Evolutionary conservation across 306 rosid genomes (phyloP), one percentile per base, ranked within the genome.

Genomic region (Alnus glutinosa): DNA sequence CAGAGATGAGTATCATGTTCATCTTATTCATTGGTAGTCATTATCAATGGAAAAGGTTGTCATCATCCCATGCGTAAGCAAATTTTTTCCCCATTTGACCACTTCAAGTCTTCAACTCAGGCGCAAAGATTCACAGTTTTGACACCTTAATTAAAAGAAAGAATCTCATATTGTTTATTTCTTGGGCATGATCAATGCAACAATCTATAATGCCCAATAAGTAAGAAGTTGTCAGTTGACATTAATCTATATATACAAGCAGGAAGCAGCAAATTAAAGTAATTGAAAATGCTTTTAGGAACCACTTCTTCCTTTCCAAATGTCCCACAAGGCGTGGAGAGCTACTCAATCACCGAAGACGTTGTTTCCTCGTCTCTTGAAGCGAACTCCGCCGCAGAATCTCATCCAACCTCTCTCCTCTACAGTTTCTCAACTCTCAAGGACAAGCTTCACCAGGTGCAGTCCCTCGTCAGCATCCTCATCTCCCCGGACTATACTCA

Each of bases 391-490:
- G 78, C 12, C 52, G 78, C 86, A 70, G 64, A 50, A 15, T 75
- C 79, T 46, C 86, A 81, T 55, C 78, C 89, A 1, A 79, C 30
- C 81, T 80, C 96, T 61, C 92, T 95, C 75, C 86, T 91, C 62
- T 84, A 85, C 85, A 87, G 82, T 77, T 88, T 95, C 63, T 90
- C 98, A 1, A 62, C 82, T 18, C 88, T 95, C 75, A 92, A 91
- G 75, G 97, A 95, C 32, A 93, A 88, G 79, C 63, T 93, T 36
- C 76, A 82, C 8, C 92, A 90, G 75, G 85, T 92, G 6, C 88
- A 91, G 49, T 84, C 91, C 4, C 83, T 91, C 0, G 86, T 87
- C 4, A 72, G 79, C 71, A 72, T 88, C 75, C 87, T 90, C n/a
- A 78, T 89, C 75, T 79, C 92, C 69, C 84, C 91, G 34, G 61